These are phyloP conservation scores for Cyberlindnera xishuangbannaensis DNA, from an alignment of 805 yeast genomes.

Conservation along the genomic window DNA sequence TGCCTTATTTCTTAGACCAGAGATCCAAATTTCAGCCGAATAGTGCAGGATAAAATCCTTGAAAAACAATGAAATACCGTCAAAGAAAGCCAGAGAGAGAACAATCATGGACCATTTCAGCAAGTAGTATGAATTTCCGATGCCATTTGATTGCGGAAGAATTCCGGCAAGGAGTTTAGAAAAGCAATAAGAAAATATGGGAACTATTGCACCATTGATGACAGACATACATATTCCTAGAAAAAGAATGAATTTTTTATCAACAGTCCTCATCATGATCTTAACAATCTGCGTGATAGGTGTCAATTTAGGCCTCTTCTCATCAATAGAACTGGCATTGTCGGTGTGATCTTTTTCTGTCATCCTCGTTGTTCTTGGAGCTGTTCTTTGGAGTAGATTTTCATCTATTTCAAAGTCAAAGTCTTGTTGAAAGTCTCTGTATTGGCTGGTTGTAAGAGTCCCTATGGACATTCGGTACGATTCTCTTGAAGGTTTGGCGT, in stretches of 20 bases:
- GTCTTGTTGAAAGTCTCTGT: no score
- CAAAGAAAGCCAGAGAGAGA: slow-evolving; percentile 53
- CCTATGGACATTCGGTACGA: no score
- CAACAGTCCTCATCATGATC: slow-evolving; percentile 26
- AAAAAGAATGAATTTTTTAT: slow-evolving; percentile 25
- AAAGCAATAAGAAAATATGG: slow-evolving; percentile 73
- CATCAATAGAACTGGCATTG: neutral
- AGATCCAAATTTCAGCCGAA: slow-evolving; percentile 66
- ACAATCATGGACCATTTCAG: slow-evolving; percentile 66
- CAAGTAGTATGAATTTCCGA: slow-evolving; percentile 29
- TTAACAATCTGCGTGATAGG: slow-evolving; percentile 26
- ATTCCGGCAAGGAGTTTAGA: slow-evolving; percentile 64
- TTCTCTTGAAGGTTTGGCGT: neutral
- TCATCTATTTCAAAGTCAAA: no score
- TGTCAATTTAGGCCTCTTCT: slow-evolving; percentile 21
- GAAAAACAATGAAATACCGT: slow-evolving; percentile 51
- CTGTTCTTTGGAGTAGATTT: no score
- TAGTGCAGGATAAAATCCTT: slow-evolving; percentile 46
- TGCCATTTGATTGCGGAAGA: slow-evolving; percentile 39
- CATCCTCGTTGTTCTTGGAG: neutral
- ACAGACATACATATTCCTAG: slow-evolving; percentile 52
- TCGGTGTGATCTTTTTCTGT: neutral
- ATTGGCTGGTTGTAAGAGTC: no score
- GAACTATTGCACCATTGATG: slow-evolving; percentile 59
- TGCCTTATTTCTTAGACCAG: slow-evolving; percentile 41